Conservation (phyloP, 345 rosid genomes). For the Euclidium syriacum region DNA sequence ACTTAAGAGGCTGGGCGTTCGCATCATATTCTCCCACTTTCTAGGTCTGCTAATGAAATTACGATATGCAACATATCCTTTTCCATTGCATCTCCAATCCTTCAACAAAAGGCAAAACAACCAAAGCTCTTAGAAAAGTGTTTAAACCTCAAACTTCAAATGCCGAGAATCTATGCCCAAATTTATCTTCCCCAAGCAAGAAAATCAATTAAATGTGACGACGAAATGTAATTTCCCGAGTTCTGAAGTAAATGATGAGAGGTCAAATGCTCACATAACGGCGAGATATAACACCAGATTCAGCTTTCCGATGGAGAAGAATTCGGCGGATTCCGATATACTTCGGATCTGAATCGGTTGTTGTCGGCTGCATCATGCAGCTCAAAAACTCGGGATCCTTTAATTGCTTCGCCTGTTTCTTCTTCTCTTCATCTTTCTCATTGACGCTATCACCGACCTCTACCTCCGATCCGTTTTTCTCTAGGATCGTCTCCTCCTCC, state of each 20-base stretch:
- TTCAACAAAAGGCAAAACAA: slow-evolving; percentile 27
- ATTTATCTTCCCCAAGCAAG: neutral
- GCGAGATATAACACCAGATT: slow-evolving; percentile 47
- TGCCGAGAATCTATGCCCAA: neutral
- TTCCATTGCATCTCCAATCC: slow-evolving; percentile 98
- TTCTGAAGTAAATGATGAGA: neutral
- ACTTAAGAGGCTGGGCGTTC: slow-evolving; percentile 55
- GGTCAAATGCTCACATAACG: slow-evolving; percentile 48
- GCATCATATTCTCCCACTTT: slow-evolving; percentile 62
- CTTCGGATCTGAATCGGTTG: slow-evolving; percentile 53
- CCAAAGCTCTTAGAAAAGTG: neutral
- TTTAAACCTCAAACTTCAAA: neutral
- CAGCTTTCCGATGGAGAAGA: slow-evolving; percentile 75
- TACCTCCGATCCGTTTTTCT: slow-evolving; percentile 21
- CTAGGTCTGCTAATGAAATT: slow-evolving; percentile 81
- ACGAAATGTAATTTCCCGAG: neutral
- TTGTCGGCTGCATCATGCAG: slow-evolving; percentile 73
- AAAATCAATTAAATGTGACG: neutral
- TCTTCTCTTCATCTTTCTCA: slow-evolving; percentile 18
- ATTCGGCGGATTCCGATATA: slow-evolving; percentile 81
- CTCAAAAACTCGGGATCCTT: slow-evolving; percentile 67
- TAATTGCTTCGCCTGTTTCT: slow-evolving; percentile 7
- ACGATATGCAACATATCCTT: slow-evolving; percentile 79
- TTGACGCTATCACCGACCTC: slow-evolving; percentile 7
- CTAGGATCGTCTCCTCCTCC: slow-evolving; percentile 35